Base-by-base conservation (phyloP, 192 early-diverging fungal genomes). In the Backusella psychrophila region DNA sequence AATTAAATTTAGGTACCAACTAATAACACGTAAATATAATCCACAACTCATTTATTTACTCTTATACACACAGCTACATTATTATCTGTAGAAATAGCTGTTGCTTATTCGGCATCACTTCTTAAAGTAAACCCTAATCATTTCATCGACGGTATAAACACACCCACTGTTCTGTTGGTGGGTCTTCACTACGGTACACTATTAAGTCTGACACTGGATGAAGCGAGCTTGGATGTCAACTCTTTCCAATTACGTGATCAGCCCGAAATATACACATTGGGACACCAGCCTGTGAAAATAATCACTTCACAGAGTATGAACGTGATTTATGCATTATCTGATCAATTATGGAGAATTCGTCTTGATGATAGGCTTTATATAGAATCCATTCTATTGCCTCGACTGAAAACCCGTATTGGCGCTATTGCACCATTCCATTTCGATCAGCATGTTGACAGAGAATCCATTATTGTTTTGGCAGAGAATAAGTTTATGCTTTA, bases 281-380 rank as follows among this genome's bases (percentile, higher is more conserved):
- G 71, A 34, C n/a, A 42, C 26, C 42, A 19, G 12, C 70, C 70
- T 5, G 70, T 71, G 17, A 29, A 46, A 8, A 31, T 71, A 38
- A 2, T 21, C 12, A 1, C 7, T 3, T 17, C 36, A 2, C 26
- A 31, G n/a, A 5, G 6, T 4, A 46, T 6, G 34, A 7, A 49
- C 26, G 11, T 31, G 26, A 31, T 73, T 11, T 73, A 73, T 53
- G 71, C 23, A 9, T 8, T 73, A 73, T 73, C 4, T 33, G 46
- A 56, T 29, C 33, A 73, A 4, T 31, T 73, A 35, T 73, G 71
- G 71, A 29, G 49, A n/a, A 53, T 73, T 19, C n/a, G 44, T 8
- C 49, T 19, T 3, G 11, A 14, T 15, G 49, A 56, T 6, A 35
- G 46, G n/a, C 42, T 73, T 19, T 15, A 21, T 31, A 73, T 73